Conservation (phyloP, 495 filamentous ascomycete genomes). For the Rhypophila decipiens region DNA sequence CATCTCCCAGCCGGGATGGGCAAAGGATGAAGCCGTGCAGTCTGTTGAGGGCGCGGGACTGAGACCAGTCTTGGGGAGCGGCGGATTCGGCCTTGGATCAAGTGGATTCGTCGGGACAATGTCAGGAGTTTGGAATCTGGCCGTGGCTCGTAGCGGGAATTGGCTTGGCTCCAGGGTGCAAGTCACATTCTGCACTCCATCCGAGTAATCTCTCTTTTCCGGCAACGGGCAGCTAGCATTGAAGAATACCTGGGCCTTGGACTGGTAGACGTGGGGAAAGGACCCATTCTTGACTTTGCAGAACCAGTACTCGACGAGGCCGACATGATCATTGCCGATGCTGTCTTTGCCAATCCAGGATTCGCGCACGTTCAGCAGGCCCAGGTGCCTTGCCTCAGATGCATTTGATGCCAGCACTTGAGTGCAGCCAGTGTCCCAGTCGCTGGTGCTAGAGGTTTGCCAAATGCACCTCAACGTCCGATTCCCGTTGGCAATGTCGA, state of each 20-base stretch:
- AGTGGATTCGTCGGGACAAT: not conserved
- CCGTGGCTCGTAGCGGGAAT: not conserved
- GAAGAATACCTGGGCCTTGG: too few species aligned
- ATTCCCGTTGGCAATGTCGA: not conserved
- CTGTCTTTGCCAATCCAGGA: not conserved
- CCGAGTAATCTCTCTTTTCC: not conserved
- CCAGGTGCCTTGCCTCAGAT: not conserved
- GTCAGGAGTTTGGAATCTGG: not conserved
- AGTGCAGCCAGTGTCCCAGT: too few species aligned
- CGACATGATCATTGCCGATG: not conserved
- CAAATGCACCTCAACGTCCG: not conserved
- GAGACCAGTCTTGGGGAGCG: not conserved
- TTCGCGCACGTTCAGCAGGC: not conserved
- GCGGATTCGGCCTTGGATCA: not conserved
- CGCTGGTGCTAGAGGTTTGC: too few species aligned
- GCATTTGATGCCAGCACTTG: not conserved
- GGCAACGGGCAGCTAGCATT: too few species aligned
- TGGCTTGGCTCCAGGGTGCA: not conserved
- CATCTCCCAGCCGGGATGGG: not conserved
- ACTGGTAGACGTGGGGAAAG: too few species aligned
- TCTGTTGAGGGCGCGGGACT: not conserved
- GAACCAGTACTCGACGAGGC: not conserved
- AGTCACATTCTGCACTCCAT: not conserved
- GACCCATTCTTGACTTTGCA: not conserved
- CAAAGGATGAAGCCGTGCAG: not conserved